phyloP scores from a whole-genome alignment of 192 early-diverging fungal genomes.

The Mortierella hygrophila region DNA sequence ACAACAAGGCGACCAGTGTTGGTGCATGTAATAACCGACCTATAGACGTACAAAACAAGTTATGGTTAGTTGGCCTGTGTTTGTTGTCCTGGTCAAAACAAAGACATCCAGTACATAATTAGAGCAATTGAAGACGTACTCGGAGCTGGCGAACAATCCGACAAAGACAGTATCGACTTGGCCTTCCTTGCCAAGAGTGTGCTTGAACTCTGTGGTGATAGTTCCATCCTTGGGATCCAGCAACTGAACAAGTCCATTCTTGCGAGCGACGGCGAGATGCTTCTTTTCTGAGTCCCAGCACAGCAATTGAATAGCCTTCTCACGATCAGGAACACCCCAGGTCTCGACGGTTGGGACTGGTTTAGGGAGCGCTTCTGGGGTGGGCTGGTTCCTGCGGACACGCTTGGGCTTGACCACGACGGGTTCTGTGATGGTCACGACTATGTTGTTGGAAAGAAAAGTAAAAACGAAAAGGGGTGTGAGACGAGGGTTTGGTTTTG shows the following conservation, averaged over 20 bases:
- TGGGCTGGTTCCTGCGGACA: constrained; percentile 18
- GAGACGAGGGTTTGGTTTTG: neutral
- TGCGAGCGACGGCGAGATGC: constrained; percentile 65
- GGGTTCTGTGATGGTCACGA: constrained; percentile 39
- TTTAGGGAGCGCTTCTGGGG: constrained; percentile 27
- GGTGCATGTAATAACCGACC: constrained; percentile 41
- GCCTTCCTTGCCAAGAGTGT: constrained; percentile 39
- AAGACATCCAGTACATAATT: neutral
- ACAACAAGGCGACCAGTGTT: constrained; percentile 40
- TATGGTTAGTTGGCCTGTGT: constrained; percentile 1
- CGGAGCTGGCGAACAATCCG: constrained; percentile 61
- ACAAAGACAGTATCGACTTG: constrained; percentile 61
- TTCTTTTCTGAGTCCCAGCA: constrained; percentile 54
- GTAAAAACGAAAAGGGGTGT: neutral
- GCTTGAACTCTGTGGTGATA: constrained; percentile 48
- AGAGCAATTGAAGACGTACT: constrained; percentile 43
- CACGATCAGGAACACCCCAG: constrained; percentile 55
- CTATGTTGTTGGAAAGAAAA: neutral
- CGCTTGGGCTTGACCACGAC: constrained; percentile 37
- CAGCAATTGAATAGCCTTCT: constrained; percentile 45
- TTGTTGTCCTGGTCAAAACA: neutral
- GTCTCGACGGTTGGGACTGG: constrained; percentile 38
- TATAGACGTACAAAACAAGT: neutral
- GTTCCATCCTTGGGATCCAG: constrained; percentile 56
- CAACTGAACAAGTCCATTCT: constrained; percentile 65